Base-by-base conservation (phyloP, 1,139 yeast genomes). In the Magnusiomyces fungicola region DNA sequence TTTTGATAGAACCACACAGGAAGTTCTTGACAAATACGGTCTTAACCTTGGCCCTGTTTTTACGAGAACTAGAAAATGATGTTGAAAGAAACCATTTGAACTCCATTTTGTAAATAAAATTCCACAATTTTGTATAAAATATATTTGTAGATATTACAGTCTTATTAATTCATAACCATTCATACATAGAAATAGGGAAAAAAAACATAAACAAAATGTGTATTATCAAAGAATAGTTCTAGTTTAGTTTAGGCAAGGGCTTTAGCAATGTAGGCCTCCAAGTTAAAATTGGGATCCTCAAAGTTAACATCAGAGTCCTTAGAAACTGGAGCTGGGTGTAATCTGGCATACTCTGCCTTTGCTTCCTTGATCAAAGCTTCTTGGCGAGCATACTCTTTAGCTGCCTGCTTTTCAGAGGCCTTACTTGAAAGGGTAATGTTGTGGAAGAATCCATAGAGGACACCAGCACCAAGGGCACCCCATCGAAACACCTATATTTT, bases 221-320 rank as follows among this genome's bases (percentile, higher is more conserved):
- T n/a, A n/a, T n/a, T n/a, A n/a, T n/a, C n/a, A n/a, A n/a, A n/a
- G n/a, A n/a, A n/a, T n/a, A n/a, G n/a, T n/a, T n/a, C n/a, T n/a
- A 18, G 7, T 43, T 32, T 4, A 30, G 18, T 22, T 23, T 37
- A 45, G 32, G 62, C 56, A 55, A 67, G 56, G 47, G 65, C 60
- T 60, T 60, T 55, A 55, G 62, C 61, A 49, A 68, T 59, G 60
- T 58, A 62, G 56, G 66, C 72, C 52, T 73, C 96, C 59, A 85
- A 75, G 68, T 90, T 97, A 69, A 88, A 79, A 74, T 88, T 84
- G 61, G 95, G 94, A 70, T 89, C 96, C 63, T 87, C 94, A 70
- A 90, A 77, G 72, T 88, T 82, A 51, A 70, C 66, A 43, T 61
- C 57, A 29, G 64, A 60, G n/a, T 61, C 58, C 22, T 64, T 59